Percentiles rank a stretch among this genome's conserved stretches.
phyloP scores from a whole-genome alignment of 441 rosid genomes.

The Syzygium syzygioides region DNA sequence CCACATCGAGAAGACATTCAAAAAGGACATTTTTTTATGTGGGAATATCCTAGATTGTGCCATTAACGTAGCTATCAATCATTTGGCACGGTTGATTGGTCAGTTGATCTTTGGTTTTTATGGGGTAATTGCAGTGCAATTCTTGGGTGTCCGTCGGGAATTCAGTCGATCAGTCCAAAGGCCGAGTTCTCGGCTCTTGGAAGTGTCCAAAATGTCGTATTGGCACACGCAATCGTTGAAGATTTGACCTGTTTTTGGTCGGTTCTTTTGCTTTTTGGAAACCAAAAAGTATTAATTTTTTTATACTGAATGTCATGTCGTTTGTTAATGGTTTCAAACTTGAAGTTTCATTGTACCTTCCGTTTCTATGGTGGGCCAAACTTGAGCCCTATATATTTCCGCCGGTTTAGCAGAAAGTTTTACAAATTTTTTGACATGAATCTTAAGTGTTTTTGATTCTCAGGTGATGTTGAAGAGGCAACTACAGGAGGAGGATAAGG shows the following conservation, averaged over 20 bases:
- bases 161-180: background rate
- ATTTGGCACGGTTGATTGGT: conserved; percentile 15
- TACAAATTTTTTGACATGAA: background rate
- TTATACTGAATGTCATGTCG: background rate
- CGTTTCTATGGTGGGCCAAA: background rate
- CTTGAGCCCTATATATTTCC: background rate
- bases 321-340: background rate
- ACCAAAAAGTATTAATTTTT: background rate
- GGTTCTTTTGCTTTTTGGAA: background rate
- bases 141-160: background rate
- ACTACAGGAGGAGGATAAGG: conserved; percentile 7
- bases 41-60: background rate
- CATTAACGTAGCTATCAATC: background rate
- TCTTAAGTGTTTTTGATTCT: background rate
- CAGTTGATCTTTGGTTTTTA: background rate
- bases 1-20: background rate
- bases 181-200: background rate
- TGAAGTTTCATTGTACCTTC: conserved; percentile 26
- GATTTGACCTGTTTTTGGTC: background rate
- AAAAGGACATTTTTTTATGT: background rate
- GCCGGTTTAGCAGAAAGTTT: background rate
- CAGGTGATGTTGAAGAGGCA: conserved; percentile 7
- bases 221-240: background rate
- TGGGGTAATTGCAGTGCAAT: background rate
- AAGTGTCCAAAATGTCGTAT: background rate